Conservation (phyloP, 1,139 yeast species). For the Candida sp. region DNA sequence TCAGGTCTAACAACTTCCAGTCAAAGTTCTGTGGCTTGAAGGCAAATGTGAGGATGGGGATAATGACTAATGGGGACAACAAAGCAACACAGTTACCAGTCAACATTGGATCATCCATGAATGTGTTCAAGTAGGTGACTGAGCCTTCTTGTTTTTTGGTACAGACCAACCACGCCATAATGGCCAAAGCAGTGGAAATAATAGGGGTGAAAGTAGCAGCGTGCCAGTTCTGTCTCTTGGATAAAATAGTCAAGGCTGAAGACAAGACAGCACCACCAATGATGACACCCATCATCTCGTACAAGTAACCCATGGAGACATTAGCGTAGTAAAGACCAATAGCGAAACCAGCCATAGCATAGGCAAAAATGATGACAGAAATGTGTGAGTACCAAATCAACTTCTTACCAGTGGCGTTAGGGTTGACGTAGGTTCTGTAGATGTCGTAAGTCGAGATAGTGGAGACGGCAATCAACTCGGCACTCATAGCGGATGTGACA, state of each 20-base stretch:
- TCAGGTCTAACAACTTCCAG: slow-evolving; percentile 59
- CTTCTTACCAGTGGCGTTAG: slow-evolving; percentile 73
- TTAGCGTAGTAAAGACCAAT: slow-evolving; percentile 84
- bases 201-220: slow-evolving; percentile 69
- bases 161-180: slow-evolving; percentile 68
- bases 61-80: slow-evolving; percentile 69
- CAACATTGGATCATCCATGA: slow-evolving; percentile 81
- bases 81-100: slow-evolving; percentile 87
- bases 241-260: slow-evolving; percentile 70
- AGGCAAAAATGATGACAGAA: slow-evolving; percentile 66
- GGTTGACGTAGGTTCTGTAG: slow-evolving; percentile 80
- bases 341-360: slow-evolving; percentile 81
- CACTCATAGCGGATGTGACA: slow-evolving; percentile 81
- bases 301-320: slow-evolving; percentile 84
- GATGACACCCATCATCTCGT: slow-evolving; percentile 86
- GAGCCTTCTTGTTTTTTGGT: slow-evolving; percentile 57
- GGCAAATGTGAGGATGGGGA: slow-evolving; percentile 66
- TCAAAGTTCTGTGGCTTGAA: slow-evolving; percentile 78
- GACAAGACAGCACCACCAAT: slow-evolving; percentile 89
- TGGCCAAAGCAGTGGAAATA: slow-evolving; percentile 62
- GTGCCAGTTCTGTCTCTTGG: slow-evolving; percentile 63
- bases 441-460: slow-evolving; percentile 86
- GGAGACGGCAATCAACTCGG: slow-evolving; percentile 87
- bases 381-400: slow-evolving; percentile 71
- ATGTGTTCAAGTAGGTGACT: slow-evolving; percentile 66